A percentile compares a stretch with the other conserved stretches of the same genome.
Evolutionary conservation across 495 filamentous ascomycete species (phyloP).

Genomic region (Talaromyces ruber): DNA sequence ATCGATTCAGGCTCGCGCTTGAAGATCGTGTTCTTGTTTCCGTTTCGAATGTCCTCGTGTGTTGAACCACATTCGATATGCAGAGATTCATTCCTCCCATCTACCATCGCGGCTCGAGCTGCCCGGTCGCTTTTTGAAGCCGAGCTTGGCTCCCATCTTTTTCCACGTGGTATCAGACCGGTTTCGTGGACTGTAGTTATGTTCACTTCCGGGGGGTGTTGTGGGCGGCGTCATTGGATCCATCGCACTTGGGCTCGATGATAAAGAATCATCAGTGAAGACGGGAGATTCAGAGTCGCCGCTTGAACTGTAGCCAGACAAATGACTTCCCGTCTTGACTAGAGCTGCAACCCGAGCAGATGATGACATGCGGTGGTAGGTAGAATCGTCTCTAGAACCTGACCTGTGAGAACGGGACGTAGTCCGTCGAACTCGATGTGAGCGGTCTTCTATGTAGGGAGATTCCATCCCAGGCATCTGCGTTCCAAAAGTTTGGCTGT

Average conservation of each 20-base stretch:
- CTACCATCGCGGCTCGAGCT: conserved; percentile 21
- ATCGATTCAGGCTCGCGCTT: not conserved
- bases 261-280: conserved; percentile 38
- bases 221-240: conserved; percentile 87
- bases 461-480: conserved; percentile 22
- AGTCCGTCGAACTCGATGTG: conserved; percentile 14
- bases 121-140: conserved; percentile 53
- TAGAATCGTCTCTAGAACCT: conserved; percentile 31
- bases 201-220: conserved; percentile 64
- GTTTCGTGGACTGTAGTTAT: conserved; percentile 44
- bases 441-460: conserved; percentile 11
- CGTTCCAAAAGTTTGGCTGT: conserved; percentile 24
- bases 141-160: conserved; percentile 73
- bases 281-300: conserved; percentile 27
- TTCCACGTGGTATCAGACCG: conserved; percentile 63
- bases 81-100: conserved; percentile 5
- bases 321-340: conserved; percentile 24
- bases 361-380: conserved; percentile 10
- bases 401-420: conserved; percentile 26
- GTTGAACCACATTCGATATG: not conserved
- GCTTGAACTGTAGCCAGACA: conserved; percentile 27
- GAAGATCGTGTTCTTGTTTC: not conserved
- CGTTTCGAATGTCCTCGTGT: not conserved
- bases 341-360: conserved; percentile 14
- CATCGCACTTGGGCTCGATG: conserved; percentile 35